Base-by-base conservation (phyloP, 2,329 filamentous ascomycete genomes). In the Fusarium stilboides region DNA sequence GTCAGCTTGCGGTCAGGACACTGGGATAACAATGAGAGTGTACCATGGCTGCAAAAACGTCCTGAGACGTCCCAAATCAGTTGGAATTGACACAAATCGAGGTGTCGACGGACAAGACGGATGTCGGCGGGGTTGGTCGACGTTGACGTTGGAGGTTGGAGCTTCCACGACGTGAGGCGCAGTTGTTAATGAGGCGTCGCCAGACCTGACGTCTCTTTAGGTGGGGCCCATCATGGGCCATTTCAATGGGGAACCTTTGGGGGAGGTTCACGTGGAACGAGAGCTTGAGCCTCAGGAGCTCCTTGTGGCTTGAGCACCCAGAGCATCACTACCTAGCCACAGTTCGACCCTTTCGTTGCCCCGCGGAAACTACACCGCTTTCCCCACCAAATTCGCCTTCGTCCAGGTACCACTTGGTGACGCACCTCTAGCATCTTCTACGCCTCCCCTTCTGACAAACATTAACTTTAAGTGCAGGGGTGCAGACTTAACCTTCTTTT, bases 391-490 rank as follows among this genome's bases (percentile, higher is more conserved):
- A 49, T 43, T 64, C 55, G 58, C 62, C 62, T 61, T 62, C 62
- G 54, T 46, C 68, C 73, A 78, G 77, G 77, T 78, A 78, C 76
- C 77, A 77, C 57, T 70, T 37, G 67, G 72, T 78, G 76, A 78
- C 76, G 76, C 76, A 75, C 55, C 70, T 73, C 65, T 55, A 60
- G 43, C 67, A 58, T 55, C 66, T 70, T 58, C 61, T 46, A 52
- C 37, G 59, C 37, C 43, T 50, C 43, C 34, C 40, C 40, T 44
- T 39, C 37, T 62, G 26, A 15, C 53, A 62, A 52, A 55, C 51
- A 57, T 36, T 24, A 44, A 46, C 24, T 45, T 56, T 42, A 15
- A 24, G 49, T 31, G 45, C 43, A 43, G 49, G 37, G 28, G 52
- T 47, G 28, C 37, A 34, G 15, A 45, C 22, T 45, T 22, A 17